These are phyloP conservation scores for Tricholoma furcatifolium DNA, from an alignment of 768 basidiomycete genomes.

Conservation along the genomic window DNA sequence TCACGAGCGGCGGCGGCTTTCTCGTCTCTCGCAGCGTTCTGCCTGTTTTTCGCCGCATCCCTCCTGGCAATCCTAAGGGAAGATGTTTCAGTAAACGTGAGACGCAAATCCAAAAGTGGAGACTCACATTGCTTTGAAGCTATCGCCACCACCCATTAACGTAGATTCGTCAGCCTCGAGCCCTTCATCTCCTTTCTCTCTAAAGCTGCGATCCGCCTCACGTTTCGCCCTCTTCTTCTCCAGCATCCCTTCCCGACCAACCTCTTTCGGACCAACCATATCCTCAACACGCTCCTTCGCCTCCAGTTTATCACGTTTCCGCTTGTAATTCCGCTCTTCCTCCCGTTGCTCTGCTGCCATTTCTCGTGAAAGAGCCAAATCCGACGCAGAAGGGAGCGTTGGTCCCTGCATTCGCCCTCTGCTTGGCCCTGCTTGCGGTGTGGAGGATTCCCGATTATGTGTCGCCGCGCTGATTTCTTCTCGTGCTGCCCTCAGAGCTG, in stretches of 20 bases:
- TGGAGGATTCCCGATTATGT: slow-evolving; percentile 26
- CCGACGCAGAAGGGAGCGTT: slow-evolving; percentile 64
- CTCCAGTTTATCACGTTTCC: slow-evolving; percentile 67
- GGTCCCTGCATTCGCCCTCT: slow-evolving; percentile 59
- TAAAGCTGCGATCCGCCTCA: slow-evolving; percentile 67
- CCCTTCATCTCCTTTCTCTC: slow-evolving; percentile 77
- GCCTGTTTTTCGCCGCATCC: slow-evolving; percentile 67
- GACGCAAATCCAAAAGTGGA: background rate
- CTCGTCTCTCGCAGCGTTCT: slow-evolving; percentile 48
- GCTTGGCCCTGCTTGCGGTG: slow-evolving; percentile 23
- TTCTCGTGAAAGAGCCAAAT: slow-evolving; percentile 71
- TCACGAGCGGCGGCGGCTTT: slow-evolving; percentile 54
- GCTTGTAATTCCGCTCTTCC: slow-evolving; percentile 53
- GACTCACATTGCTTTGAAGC: slow-evolving; percentile 75
- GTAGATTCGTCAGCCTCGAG: slow-evolving; percentile 77
- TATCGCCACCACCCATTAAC: slow-evolving; percentile 79
- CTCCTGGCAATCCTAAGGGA: slow-evolving; percentile 63
- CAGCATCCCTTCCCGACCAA: slow-evolving; percentile 80
- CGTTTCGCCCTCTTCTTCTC: slow-evolving; percentile 82
- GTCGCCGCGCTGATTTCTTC: slow-evolving; percentile 57
- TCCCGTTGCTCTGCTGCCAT: slow-evolving; percentile 47
- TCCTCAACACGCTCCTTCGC: slow-evolving; percentile 74
- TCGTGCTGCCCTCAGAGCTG: slow-evolving; percentile 57
- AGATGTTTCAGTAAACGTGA: slow-evolving; percentile 3
- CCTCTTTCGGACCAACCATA: slow-evolving; percentile 73